Conservation (phyloP, 305 asterid species). For the Salvia sclarea region DNA sequence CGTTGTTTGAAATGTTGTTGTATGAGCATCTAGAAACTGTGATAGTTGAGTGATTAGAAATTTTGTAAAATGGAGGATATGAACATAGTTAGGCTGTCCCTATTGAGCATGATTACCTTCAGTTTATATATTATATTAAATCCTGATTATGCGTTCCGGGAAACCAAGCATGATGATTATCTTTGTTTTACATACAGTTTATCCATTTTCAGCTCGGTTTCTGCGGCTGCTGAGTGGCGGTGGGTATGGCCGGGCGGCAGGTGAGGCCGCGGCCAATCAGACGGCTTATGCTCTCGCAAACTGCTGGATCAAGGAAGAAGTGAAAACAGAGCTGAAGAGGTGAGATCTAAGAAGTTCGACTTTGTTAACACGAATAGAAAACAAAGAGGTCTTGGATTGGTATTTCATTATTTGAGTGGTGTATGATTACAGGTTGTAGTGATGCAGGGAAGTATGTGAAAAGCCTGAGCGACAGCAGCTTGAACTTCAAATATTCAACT, state of each 20-base stretch:
- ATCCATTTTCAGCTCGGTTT: too few relatives aligned
- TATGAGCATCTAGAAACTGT: slow-evolving; percentile 27
- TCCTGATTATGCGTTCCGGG: too few relatives aligned
- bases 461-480: slow-evolving; percentile 50
- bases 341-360: neutral
- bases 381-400: neutral
- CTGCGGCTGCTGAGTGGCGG: slow-evolving; percentile 39
- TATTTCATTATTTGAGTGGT: too few relatives aligned
- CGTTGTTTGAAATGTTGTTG: slow-evolving; percentile 35
- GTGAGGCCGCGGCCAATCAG: slow-evolving; percentile 24
- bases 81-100: slow-evolving; percentile 55
- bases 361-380: neutral
- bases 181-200: too few relatives aligned
- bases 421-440: slow-evolving; percentile 38
- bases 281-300: slow-evolving; percentile 46
- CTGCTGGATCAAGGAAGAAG: slow-evolving; percentile 47
- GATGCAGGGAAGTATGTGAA: slow-evolving; percentile 49
- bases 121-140: too few relatives aligned
- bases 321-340: slow-evolving; percentile 36
- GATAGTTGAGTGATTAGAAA: slow-evolving; percentile 24
- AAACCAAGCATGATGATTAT: too few relatives aligned
- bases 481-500: slow-evolving; percentile 61
- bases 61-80: slow-evolving; percentile 74
- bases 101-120: too few relatives aligned
- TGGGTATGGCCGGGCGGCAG: slow-evolving; percentile 45